These are phyloP conservation scores for Gonium pectorale DNA, from an alignment of 139 green algal species.

Conservation along the genomic window DNA sequence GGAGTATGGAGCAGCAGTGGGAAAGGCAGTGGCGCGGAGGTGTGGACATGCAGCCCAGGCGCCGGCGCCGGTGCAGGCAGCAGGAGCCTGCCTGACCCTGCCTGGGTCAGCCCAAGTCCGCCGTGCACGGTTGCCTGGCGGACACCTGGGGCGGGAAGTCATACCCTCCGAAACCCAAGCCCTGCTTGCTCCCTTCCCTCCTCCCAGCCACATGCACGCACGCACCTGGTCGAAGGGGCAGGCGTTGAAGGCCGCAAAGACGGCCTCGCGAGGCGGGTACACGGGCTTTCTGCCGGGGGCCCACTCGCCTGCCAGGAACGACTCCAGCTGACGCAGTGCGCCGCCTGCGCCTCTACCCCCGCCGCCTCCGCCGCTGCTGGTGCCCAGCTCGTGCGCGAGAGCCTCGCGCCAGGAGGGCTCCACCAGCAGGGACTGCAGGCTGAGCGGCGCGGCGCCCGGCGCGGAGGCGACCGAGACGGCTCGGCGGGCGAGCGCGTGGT, in stretches of 20 bases:
- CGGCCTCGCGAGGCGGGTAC: constrained; percentile 79
- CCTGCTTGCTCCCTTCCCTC: too few relatives aligned
- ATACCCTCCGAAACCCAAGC: too few relatives aligned
- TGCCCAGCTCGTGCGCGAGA: constrained; percentile 62
- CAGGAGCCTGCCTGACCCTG: too few relatives aligned
- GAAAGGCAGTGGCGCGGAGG: too few relatives aligned
- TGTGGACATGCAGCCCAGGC: too few relatives aligned
- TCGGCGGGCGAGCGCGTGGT: constrained; percentile 16
- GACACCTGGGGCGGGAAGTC: too few relatives aligned
- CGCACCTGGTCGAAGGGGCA: constrained; percentile 68
- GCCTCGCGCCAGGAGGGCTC: constrained; percentile 70
- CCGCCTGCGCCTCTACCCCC: not conserved
- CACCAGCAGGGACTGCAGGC: constrained; percentile 68
- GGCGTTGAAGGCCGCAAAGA: constrained; percentile 87
- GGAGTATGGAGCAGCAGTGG: too few relatives aligned
- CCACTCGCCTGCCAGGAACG: constrained; percentile 82
- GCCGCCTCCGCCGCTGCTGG: not conserved
- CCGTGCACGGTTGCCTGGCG: too few relatives aligned
- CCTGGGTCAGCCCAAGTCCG: too few relatives aligned
- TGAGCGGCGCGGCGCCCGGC: not conserved
- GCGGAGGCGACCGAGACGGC: not conserved
- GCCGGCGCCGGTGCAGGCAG: too few relatives aligned
- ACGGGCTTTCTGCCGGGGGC: constrained; percentile 59
- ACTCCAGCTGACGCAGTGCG: constrained; percentile 54
- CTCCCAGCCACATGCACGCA: too few relatives aligned